phyloP scores from a whole-genome alignment of 1,139 yeast genomes.

The Kurtzmaniella quercitrusa region DNA sequence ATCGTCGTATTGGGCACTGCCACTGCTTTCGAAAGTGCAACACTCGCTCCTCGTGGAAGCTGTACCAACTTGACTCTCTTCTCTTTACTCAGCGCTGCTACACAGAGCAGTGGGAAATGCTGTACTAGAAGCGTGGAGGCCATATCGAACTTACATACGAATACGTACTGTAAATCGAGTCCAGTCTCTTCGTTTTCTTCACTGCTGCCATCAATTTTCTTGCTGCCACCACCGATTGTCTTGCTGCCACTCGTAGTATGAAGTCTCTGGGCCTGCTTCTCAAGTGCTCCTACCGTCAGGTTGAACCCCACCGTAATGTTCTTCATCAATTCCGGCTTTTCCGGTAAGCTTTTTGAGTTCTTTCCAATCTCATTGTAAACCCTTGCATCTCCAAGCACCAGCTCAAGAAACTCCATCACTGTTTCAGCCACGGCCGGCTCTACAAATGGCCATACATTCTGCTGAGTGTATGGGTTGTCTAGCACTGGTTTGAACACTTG shows the following conservation, averaged over 20 bases:
- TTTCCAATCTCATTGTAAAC: conserved; percentile 20
- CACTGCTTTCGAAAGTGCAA: conserved; percentile 29
- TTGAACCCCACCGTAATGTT: conserved; percentile 50
- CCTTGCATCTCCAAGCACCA: conserved; percentile 35
- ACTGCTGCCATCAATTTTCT: conserved; percentile 1
- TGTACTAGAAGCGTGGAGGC: conserved; percentile 42
- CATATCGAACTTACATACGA: conserved; percentile 54
- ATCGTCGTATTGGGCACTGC: conserved; percentile 24
- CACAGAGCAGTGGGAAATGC: conserved; percentile 50
- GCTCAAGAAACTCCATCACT: conserved; percentile 37
- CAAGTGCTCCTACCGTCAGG: conserved; percentile 46
- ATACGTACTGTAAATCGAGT: conserved; percentile 32
- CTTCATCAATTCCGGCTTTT: conserved; percentile 21
- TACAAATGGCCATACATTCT: conserved; percentile 49
- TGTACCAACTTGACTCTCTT: conserved; percentile 46
- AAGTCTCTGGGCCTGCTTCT: conserved; percentile 36
- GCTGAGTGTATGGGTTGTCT: conserved; percentile 54
- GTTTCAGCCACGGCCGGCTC: conserved; percentile 32
- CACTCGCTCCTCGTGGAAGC: conserved; percentile 46
- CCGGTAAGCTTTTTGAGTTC: conserved; percentile 10
- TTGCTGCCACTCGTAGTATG: conserved; percentile 3
- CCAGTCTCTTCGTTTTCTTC: conserved; percentile 7
- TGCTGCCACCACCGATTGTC: not conserved
- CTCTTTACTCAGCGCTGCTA: conserved; percentile 33
- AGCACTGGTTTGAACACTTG: conserved; percentile 59